A percentile compares a stretch with the other conserved stretches of the same genome.
Evolutionary conservation across 2,329 filamentous ascomycete species (phyloP).

Genomic region (Chrysoporthe cubensis): DNA sequence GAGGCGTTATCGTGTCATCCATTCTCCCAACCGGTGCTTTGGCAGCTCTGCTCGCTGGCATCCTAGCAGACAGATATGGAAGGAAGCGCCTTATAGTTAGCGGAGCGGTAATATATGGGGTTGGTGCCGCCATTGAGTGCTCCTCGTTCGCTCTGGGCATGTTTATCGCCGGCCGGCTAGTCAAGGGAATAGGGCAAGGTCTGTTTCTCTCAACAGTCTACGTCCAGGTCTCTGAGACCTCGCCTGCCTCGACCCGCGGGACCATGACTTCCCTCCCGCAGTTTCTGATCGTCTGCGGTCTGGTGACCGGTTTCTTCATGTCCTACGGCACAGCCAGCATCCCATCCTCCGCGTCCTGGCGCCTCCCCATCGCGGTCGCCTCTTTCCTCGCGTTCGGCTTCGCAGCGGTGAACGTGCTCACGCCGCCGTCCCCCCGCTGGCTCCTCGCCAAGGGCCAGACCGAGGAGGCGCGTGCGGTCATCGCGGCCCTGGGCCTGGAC

Average conservation of each 20-base stretch:
- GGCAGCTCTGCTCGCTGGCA: conserved; percentile 61
- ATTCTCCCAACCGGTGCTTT: conserved; percentile 63
- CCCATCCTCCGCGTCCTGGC: conserved; percentile 55
- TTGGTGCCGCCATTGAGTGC: conserved; percentile 52
- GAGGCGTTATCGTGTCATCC: conserved; percentile 63
- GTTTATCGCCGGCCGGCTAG: conserved; percentile 58
- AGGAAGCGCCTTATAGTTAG: conserved; percentile 55
- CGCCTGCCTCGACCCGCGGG: conserved; percentile 55
- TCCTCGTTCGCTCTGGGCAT: conserved; percentile 46
- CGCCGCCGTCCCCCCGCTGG: conserved; percentile 61
- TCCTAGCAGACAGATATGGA: conserved; percentile 58
- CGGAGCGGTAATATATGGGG: conserved; percentile 55
- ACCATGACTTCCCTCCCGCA: conserved; percentile 57
- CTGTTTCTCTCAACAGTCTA: conserved; percentile 57
- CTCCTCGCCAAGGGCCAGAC: conserved; percentile 48
- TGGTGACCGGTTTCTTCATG: conserved; percentile 62
- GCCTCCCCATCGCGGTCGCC: conserved; percentile 52
- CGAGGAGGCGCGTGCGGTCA: conserved; percentile 47
- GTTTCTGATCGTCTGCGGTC: conserved; percentile 53
- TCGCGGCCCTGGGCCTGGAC: conserved; percentile 47
- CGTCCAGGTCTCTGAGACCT: conserved; percentile 63
- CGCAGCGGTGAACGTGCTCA: conserved; percentile 37
- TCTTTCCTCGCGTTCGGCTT: conserved; percentile 42
- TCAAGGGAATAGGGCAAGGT: conserved; percentile 62
- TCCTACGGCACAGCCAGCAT: conserved; percentile 60